These are phyloP conservation scores for Terana coerulea DNA, from an alignment of 768 basidiomycete species.

Conservation along the genomic window DNA sequence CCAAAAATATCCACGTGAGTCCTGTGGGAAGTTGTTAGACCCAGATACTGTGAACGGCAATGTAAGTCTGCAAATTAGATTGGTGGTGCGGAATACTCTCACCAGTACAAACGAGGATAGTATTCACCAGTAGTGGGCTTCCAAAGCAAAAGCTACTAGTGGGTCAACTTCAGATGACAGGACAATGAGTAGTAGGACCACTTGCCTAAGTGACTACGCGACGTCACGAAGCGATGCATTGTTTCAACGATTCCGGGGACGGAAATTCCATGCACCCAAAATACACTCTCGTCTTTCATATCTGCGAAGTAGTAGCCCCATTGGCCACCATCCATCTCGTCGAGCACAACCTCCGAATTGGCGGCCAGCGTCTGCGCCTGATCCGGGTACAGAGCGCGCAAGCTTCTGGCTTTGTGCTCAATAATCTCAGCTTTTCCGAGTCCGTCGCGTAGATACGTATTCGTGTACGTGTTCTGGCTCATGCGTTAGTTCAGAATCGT, in stretches of 20 bases:
- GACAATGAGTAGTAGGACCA: neutral
- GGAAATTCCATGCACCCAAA: neutral
- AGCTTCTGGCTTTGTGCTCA: neutral
- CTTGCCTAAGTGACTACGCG: neutral
- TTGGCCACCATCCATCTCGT: neutral
- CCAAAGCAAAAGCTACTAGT: neutral
- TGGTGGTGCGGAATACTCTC: too few species aligned
- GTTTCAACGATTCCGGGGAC: neutral
- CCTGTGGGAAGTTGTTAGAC: conserved; percentile 8
- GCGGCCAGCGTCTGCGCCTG: neutral
- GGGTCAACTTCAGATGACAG: neutral
- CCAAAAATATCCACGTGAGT: conserved; percentile 19
- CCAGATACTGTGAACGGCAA: too few species aligned
- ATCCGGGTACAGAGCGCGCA: neutral
- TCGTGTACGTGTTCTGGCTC: neutral
- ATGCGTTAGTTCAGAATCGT: too few species aligned
- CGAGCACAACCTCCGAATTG: neutral
- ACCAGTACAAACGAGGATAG: neutral
- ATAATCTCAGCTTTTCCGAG: neutral
- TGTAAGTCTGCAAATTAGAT: too few species aligned
- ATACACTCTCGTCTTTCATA: neutral
- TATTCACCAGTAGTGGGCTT: conserved; percentile 1
- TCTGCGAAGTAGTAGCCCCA: conserved; percentile 4
- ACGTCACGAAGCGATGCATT: neutral
- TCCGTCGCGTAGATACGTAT: neutral